phyloP scores from a whole-genome alignment of 1,284 basidiomycete genomes.

The Phlebopus sp. region DNA sequence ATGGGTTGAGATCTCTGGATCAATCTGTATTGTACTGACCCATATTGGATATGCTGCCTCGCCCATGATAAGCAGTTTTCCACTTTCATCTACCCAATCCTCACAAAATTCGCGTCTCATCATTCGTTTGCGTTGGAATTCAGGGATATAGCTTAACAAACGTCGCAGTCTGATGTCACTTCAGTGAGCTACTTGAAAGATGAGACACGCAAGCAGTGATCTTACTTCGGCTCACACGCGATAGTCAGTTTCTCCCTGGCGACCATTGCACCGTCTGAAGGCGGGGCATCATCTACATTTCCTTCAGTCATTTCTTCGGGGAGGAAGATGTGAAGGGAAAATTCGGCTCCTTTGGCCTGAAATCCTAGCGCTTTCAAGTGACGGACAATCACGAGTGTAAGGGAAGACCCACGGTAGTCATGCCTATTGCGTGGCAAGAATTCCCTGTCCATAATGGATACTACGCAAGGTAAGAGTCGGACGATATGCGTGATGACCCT shows the following conservation, averaged over 20 bases:
- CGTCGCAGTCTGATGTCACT: conserved; percentile 21
- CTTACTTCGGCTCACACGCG: conserved; percentile 28
- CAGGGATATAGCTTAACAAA: conserved; percentile 19
- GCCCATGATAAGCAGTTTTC: conserved; percentile 43
- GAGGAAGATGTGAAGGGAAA: conserved; percentile 23
- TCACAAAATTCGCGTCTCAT: conserved; percentile 28
- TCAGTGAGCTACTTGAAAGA: not conserved
- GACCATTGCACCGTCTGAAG: conserved; percentile 19
- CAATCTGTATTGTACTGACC: conserved; percentile 19
- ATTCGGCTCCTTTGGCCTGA: conserved; percentile 29
- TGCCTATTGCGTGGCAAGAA: conserved; percentile 19
- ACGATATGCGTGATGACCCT: not conserved
- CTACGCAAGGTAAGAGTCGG: conserved; percentile 9
- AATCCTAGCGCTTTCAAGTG: conserved; percentile 7
- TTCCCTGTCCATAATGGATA: conserved; percentile 28
- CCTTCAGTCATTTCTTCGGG: conserved; percentile 25
- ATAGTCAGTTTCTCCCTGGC: conserved; percentile 17
- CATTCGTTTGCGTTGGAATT: conserved; percentile 26
- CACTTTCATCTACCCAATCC: conserved; percentile 37
- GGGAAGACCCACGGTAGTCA: conserved; percentile 24
- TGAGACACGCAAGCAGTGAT: not conserved
- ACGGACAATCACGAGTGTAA: not conserved
- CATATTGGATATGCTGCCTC: conserved; percentile 48
- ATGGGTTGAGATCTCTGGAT: not conserved
- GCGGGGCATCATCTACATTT: conserved; percentile 9